Conservation (phyloP, 768 basidiomycete species). For the Jaapia argillacea region DNA sequence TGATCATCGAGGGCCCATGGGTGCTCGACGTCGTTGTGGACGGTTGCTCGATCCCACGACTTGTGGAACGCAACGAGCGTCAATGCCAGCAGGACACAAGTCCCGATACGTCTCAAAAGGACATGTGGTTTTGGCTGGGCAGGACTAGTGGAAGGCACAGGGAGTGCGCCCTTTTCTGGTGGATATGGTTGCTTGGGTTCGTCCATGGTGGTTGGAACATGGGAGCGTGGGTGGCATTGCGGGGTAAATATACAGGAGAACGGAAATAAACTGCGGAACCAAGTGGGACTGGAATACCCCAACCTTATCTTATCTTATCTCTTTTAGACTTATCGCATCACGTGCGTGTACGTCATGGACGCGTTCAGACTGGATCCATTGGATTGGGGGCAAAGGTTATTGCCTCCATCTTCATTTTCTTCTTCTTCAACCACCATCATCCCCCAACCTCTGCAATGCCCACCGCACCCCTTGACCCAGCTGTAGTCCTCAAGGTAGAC, state of each 20-base stretch:
- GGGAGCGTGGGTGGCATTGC: too few relatives aligned
- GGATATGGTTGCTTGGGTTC: too few relatives aligned
- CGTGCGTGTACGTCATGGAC: background rate
- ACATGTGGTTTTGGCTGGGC: background rate
- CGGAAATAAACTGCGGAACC: too few relatives aligned
- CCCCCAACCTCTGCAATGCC: conserved; percentile 22
- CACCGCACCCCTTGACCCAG: conserved; percentile 38
- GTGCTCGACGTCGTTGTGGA: background rate
- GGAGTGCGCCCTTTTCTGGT: too few relatives aligned
- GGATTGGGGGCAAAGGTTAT: background rate
- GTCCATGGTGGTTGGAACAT: too few relatives aligned
- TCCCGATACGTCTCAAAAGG: background rate
- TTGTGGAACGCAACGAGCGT: background rate
- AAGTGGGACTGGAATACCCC: too few relatives aligned
- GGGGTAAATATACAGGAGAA: too few relatives aligned
- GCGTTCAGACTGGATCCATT: background rate
- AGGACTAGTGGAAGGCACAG: too few relatives aligned
- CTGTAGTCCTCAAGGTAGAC: conserved; percentile 54
- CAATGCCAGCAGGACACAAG: background rate
- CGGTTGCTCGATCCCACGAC: background rate
- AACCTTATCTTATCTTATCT: too few relatives aligned
- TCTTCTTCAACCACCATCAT: background rate
- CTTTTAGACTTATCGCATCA: too few relatives aligned
- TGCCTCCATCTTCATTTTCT: background rate
- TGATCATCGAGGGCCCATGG: background rate